A percentile compares a stretch with the other conserved stretches of the same genome.
phyloP scores from a whole-genome alignment of 2,329 filamentous ascomycete genomes.

The Aspergillus calidoustus region DNA sequence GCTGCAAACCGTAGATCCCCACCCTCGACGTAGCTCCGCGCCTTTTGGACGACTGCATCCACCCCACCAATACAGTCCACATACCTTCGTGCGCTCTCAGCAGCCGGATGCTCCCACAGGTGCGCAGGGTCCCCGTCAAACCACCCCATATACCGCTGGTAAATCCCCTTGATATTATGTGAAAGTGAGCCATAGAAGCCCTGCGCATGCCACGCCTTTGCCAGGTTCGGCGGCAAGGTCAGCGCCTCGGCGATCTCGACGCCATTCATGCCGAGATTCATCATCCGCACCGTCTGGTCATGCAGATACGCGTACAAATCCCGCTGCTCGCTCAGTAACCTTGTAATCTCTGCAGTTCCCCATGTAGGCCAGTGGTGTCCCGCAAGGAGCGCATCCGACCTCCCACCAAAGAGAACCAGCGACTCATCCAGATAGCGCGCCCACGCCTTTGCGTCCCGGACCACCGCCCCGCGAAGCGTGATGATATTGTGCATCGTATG shows the following conservation, averaged over 20 bases:
- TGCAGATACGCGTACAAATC: conserved; percentile 48
- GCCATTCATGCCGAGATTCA: conserved; percentile 35
- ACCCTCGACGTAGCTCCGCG: no score
- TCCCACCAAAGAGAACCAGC: no score
- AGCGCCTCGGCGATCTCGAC: no score
- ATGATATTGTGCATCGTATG: conserved; percentile 49
- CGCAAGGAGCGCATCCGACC: no score
- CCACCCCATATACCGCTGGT: conserved; percentile 40
- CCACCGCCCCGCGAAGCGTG: conserved; percentile 47
- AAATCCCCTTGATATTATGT: conserved; percentile 42
- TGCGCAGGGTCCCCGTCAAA: conserved; percentile 40
- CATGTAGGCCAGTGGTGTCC: no score
- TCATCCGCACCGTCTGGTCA: conserved; percentile 45
- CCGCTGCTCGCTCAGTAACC: conserved; percentile 40
- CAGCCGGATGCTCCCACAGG: conserved; percentile 43
- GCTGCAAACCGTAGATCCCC: conserved; percentile 41
- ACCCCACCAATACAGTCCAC: no score
- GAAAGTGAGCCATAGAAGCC: no score
- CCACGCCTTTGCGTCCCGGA: conserved; percentile 42
- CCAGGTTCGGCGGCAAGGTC: no score
- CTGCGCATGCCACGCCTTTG: no score
- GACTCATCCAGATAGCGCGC: no score
- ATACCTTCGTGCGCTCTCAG: conserved; percentile 17
- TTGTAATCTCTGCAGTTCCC: conserved; percentile 20
- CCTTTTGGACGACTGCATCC: no score